Evolutionary conservation across 139 green algal genomes (phyloP), one percentile per base, ranked within the genome.

Genomic region (Yamagishiella unicocca): DNA sequence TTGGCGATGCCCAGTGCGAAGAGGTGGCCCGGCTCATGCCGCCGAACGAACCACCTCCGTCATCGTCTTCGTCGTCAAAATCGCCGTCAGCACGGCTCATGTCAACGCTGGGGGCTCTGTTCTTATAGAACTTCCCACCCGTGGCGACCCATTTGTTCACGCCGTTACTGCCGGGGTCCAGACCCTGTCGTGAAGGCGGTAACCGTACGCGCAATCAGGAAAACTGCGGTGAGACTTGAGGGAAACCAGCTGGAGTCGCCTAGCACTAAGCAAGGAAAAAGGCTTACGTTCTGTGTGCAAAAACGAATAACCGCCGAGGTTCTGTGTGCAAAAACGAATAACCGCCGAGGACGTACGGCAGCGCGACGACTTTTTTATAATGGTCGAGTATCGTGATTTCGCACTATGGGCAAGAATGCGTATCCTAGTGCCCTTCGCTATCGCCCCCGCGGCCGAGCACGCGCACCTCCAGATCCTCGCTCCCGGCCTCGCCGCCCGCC

Each of bases 91-190:
- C 9, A 22, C 29, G 10, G 54, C 4, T 54, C 24, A 19, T 37
- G 24, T 78, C 70, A 38, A 38, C 55, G 54, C 37, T 55, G 6
- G 40, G 29, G 1, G 55, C 24, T 2, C 29, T 24, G 35, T 83
- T 83, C 21, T 62, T 53, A 22, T 83, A 83, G 24, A 72, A 83
- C 22, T 54, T 67, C 9, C 76, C 76, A 37, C 29, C 38, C 9
- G 54, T 83, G 37, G 35, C 76, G 8, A 83, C 76, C 76, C 76
- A 83, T 37, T 83, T 83, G 54, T 71, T 55, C 35, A 83, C 61
- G 1, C 21, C 7, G 37, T 29, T 12, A 61, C 50, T 12, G 50
- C 50, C 14, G 50, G 50, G 17, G 50, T 17, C 50, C 50, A 17
- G 14, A 61, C 50, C 50, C 50, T 61, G 50, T 17, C 50, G 50